Conservation (phyloP, 768 basidiomycete genomes). For the Pleurotus giganteus region DNA sequence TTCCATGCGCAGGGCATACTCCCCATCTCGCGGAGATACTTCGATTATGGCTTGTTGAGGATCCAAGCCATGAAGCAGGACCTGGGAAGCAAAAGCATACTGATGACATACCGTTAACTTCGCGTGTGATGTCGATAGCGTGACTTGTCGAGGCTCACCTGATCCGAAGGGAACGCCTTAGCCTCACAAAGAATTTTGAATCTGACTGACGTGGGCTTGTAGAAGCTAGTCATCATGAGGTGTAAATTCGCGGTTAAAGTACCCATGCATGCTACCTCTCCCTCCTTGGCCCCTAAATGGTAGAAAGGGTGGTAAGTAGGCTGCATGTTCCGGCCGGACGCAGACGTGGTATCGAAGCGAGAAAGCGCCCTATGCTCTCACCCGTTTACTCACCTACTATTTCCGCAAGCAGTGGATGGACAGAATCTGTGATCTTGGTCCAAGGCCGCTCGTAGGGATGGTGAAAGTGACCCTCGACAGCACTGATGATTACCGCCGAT, state of each 20-base stretch:
- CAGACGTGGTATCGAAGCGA: constrained; percentile 4
- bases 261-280: constrained; percentile 95
- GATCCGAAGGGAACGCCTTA: constrained; percentile 95
- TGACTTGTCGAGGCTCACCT: constrained; percentile 47
- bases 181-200: constrained; percentile 96
- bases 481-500: constrained; percentile 43
- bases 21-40: constrained; percentile 76
- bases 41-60: constrained; percentile 74
- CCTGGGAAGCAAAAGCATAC: constrained; percentile 98
- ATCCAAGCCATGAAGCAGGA: constrained; percentile 71
- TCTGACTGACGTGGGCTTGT: constrained; percentile 79
- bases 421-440: constrained; percentile 71
- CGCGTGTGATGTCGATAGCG: constrained; percentile 9
- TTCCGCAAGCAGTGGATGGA: constrained; percentile 73
- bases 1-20: constrained; percentile 81
- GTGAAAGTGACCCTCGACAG: constrained; percentile 83
- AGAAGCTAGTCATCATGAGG: constrained; percentile 92
- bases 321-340: constrained; percentile 17
- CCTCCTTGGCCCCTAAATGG: constrained; percentile 71
- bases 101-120: constrained; percentile 28
- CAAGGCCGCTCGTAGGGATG: constrained; percentile 87
- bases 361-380: background rate
- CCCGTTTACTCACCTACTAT: constrained; percentile 64
- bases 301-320: constrained; percentile 8
- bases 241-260: constrained; percentile 95